Base-by-base conservation (phyloP, 2,329 filamentous ascomycete genomes). In the Colletotrichum salicis region DNA sequence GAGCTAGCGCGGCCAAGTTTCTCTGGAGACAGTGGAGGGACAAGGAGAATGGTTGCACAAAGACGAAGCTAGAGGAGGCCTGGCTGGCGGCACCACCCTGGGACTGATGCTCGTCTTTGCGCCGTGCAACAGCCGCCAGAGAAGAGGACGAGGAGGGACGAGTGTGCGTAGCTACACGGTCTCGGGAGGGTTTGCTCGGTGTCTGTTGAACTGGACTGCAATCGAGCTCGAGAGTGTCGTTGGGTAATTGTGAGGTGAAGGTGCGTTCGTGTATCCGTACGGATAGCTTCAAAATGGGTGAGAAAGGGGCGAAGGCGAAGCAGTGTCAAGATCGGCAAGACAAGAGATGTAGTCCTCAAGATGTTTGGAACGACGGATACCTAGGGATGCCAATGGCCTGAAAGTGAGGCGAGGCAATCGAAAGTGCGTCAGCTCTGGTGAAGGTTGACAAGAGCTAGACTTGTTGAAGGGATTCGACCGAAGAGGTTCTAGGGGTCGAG, bases 31-130 rank as follows among this genome's bases (percentile, higher is more conserved):
- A 37, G 69, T 71, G 41, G 56, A 55, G 33, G 27, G 52, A 71
- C 52, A 71, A 68, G 64, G 68, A 64, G 48, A 31, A n/a, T 67
- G 56, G 68, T 67, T 61, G 64, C 57, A 70, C 68, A 70, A 71
- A 62, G 68, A 52, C 29, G 29, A 48, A 45, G 48, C 69, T 59
- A 64, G 54, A 58, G 59, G 24, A 29, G 27, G 27, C 27, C 11
- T 59, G 37, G 41, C 41, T 59, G 69, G 59, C 65, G 35, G 65
- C 51, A 66, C 54, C n/a, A 60, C 45, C 22, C 19, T 51, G 27
- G 35, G 48, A 24, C 22, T 27, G 57, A 13, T 37, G 68, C 51
- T 33, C 37, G 24, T 57, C 52, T 52, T 11, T 52, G 24, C 48
- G 64, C 56, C 29, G 51, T 51, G 24, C 35, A 19, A 64, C 61